These are phyloP conservation scores for Hydnum rufescens DNA, from an alignment of 768 basidiomycete genomes.

Conservation along the genomic window DNA sequence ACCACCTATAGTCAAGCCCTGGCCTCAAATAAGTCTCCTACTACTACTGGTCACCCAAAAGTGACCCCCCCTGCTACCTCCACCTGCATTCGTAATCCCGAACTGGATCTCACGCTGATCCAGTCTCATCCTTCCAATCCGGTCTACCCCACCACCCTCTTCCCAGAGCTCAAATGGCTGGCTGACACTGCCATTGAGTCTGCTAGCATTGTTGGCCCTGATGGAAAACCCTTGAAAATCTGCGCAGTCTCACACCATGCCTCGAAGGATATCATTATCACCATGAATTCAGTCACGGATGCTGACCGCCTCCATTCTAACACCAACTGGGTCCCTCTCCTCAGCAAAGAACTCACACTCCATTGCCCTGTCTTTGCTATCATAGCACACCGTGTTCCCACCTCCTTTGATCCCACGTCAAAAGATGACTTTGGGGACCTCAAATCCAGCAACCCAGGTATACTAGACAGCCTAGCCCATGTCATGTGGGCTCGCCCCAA, in stretches of 20 bases:
- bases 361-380: not conserved
- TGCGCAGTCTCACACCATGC: not conserved
- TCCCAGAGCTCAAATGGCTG: too few relatives aligned
- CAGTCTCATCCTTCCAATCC: too few relatives aligned
- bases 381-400: not conserved
- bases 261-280: not conserved
- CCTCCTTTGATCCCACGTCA: not conserved
- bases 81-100: too few relatives aligned
- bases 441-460: not conserved
- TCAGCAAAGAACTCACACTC: not conserved
- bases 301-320: not conserved
- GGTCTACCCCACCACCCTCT: too few relatives aligned
- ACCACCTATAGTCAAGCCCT: too few relatives aligned
- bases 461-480: not conserved
- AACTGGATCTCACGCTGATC: too few relatives aligned
- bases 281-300: not conserved
- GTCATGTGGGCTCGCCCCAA: constrained; percentile 5
- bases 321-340: not conserved
- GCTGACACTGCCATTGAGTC: too few relatives aligned
- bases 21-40: too few relatives aligned
- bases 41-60: too few relatives aligned
- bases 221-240: not conserved
- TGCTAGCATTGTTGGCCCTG: too few relatives aligned
- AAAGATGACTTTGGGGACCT: not conserved
- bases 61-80: too few relatives aligned